Evolutionary conservation across 164 flowering plant species (phyloP).

Genomic region (Vitis labrusca): DNA sequence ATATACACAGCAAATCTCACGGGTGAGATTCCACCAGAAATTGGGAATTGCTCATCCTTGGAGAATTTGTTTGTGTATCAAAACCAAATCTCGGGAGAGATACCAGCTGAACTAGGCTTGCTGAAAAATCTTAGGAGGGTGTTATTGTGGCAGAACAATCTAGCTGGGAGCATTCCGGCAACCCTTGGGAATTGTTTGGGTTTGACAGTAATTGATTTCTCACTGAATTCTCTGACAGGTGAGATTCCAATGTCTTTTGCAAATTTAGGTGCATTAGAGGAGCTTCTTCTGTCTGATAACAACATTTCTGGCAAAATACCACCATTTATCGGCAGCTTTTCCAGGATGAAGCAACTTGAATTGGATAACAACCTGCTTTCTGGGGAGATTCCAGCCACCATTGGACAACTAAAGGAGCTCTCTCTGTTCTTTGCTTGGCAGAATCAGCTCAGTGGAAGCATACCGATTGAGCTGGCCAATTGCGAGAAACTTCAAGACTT

Average conservation of each 20-base stretch:
- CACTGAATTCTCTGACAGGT: slow-evolving; percentile 48
- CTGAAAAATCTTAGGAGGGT: slow-evolving; percentile 43
- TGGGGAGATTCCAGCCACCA: slow-evolving; percentile 47
- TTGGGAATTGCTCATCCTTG: slow-evolving; percentile 48
- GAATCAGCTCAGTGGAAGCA: slow-evolving; percentile 53
- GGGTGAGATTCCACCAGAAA: slow-evolving; percentile 52
- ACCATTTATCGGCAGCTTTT: slow-evolving; percentile 34
- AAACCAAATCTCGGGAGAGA: slow-evolving; percentile 44
- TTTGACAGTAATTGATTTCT: slow-evolving; percentile 48
- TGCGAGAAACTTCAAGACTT: slow-evolving; percentile 49
- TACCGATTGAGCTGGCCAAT: slow-evolving; percentile 45
- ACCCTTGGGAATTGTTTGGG: slow-evolving; percentile 38
- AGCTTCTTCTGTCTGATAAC: slow-evolving; percentile 49
- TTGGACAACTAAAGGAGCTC: slow-evolving; percentile 50
- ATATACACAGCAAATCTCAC: slow-evolving; percentile 53
- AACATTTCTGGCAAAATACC: slow-evolving; percentile 49
- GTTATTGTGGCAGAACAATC: slow-evolving; percentile 54
- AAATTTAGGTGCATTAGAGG: slow-evolving; percentile 38
- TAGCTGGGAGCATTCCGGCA: slow-evolving; percentile 46
- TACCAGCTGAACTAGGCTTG: slow-evolving; percentile 42
- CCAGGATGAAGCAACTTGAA: slow-evolving; percentile 49
- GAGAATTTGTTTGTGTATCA: slow-evolving; percentile 50
- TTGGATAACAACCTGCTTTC: slow-evolving; percentile 52
- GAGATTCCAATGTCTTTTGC: slow-evolving; percentile 38
- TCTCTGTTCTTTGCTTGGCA: slow-evolving; percentile 64